Evolutionary conservation across 345 rosid species (phyloP).

Genomic region (Aquilaria yunnanensis): DNA sequence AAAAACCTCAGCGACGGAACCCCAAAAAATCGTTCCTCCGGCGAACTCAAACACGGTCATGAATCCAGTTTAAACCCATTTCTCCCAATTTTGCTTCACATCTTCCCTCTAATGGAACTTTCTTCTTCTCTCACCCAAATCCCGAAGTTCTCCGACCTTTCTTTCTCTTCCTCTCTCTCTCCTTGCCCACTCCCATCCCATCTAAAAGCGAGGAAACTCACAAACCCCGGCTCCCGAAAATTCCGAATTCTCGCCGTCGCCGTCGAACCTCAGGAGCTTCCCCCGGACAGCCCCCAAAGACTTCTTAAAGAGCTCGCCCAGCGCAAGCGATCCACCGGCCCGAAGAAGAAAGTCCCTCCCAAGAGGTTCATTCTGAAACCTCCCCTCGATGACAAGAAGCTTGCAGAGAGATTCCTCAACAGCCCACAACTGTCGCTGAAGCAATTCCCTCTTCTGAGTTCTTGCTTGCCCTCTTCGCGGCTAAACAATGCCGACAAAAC

Average conservation of each 20-base stretch:
- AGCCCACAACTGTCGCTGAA: conserved; percentile 89
- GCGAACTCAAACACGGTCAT: neutral
- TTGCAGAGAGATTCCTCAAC: conserved; percentile 70
- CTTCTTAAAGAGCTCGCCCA: conserved; percentile 92
- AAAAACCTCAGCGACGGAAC: conserved; percentile 1
- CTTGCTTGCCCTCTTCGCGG: conserved; percentile 79
- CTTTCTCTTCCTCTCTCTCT: conserved; percentile 58
- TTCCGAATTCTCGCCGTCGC: conserved; percentile 46
- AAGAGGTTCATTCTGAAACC: conserved; percentile 69
- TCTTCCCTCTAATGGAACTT: conserved; percentile 51
- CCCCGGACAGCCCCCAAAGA: conserved; percentile 75
- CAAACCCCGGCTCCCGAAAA: conserved; percentile 27
- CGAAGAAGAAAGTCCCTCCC: conserved; percentile 67
- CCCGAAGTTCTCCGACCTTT: conserved; percentile 37
- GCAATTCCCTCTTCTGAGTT: conserved; percentile 75
- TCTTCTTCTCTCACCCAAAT: conserved; percentile 51
- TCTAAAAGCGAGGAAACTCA: conserved; percentile 20
- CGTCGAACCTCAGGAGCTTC: conserved; percentile 51
- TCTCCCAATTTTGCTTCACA: neutral
- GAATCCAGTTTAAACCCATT: neutral
- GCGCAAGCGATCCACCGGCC: conserved; percentile 58
- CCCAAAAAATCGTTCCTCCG: neutral
- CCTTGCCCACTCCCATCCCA: conserved; percentile 35
- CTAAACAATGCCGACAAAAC: conserved; percentile 77
- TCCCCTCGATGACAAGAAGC: conserved; percentile 78